Conservation (phyloP, 495 filamentous ascomycete species). For the Jackrogersella multiformis region DNA sequence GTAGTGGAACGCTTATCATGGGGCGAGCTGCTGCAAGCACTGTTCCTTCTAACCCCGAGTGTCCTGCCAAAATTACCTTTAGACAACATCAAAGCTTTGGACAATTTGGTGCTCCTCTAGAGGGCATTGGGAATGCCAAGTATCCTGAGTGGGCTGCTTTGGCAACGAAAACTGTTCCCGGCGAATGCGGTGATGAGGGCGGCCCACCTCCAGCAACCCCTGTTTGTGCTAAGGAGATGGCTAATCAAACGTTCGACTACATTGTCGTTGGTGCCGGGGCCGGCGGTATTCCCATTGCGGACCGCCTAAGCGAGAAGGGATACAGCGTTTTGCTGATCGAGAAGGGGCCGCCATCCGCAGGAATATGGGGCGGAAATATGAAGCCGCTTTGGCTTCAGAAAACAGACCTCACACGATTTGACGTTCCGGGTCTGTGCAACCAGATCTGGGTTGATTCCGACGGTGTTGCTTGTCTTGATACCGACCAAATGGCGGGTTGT, state of each 20-base stretch:
- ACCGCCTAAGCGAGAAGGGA: slow-evolving; percentile 77
- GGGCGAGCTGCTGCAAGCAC: slow-evolving; percentile 55
- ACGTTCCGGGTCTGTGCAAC: slow-evolving; percentile 81
- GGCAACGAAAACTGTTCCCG: slow-evolving; percentile 48
- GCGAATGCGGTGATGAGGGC: slow-evolving; percentile 48
- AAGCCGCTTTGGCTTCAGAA: slow-evolving; percentile 73
- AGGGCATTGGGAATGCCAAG: slow-evolving; percentile 52
- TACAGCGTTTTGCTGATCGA: slow-evolving; percentile 84
- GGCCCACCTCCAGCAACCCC: slow-evolving; percentile 26
- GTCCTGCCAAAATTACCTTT: slow-evolving; percentile 49
- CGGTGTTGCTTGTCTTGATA: slow-evolving; percentile 73
- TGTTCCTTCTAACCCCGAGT: slow-evolving; percentile 45
- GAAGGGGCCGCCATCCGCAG: slow-evolving; percentile 70
- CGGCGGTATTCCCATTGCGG: slow-evolving; percentile 71
- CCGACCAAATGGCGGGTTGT: slow-evolving; percentile 79
- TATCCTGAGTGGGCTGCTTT: slow-evolving; percentile 61
- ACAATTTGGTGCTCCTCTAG: slow-evolving; percentile 55
- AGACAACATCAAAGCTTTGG: slow-evolving; percentile 55
- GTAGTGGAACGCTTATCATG: slow-evolving; percentile 49
- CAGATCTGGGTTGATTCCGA: slow-evolving; percentile 72
- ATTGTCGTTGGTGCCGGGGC: slow-evolving; percentile 73
- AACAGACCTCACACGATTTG: slow-evolving; percentile 76
- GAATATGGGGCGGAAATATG: slow-evolving; percentile 65
- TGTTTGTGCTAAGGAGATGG: slow-evolving; percentile 52
- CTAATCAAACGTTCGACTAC: slow-evolving; percentile 67